Base-by-base conservation (phyloP, 441 rosid species). In the Pelargonium australe region DNA sequence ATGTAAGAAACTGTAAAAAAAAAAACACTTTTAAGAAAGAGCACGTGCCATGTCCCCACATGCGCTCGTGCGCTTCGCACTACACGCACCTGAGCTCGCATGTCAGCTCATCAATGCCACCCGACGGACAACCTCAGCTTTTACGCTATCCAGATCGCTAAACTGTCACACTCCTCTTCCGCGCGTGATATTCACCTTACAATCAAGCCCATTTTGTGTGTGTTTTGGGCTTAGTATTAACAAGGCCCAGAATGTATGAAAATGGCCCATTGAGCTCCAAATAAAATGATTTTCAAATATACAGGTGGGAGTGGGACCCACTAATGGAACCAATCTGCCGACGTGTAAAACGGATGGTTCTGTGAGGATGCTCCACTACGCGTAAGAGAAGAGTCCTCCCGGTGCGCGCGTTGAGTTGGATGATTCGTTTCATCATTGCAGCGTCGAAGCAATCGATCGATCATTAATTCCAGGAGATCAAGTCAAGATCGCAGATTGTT, bases 61-160 rank as follows among this genome's bases (percentile, higher is more conserved):
- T 67, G 66, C 81, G 68, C 86, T 75, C 81, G 82, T 80, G 82
- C 66, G 81, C 72, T 41, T n/a, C 23, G 69, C 61, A 68, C 69
- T 63, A 13, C 49, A 44, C 49, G 49, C 49, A 44, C 49, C 49
- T 8, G 12, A 44, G 31, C 49, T 44, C 12, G 12, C 49, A 7
- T 44, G 9, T 12, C 12, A 2, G 31, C 31, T 25, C 31, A 25
- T 25, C 31, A 25, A 1, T 25, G 31, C 31, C 31, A 25, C 31
- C 31, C 2, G 31, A 25, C 31, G 31, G 31, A 25, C 31, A 20
- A 20, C 23, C 12, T 44, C 49, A 44, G 49, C 49, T 44, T 44
- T 44, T 12, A 44, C 49, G 12, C 5, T 44, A 9, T 44, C 49
- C 49, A 2, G 2, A 7, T 44, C 49, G 49, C 12, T 44, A 44